Evolutionary conservation across 2,329 filamentous ascomycete species (phyloP), one percentile per base, ranked within the genome.

Genomic region (Mariannaea sp.): DNA sequence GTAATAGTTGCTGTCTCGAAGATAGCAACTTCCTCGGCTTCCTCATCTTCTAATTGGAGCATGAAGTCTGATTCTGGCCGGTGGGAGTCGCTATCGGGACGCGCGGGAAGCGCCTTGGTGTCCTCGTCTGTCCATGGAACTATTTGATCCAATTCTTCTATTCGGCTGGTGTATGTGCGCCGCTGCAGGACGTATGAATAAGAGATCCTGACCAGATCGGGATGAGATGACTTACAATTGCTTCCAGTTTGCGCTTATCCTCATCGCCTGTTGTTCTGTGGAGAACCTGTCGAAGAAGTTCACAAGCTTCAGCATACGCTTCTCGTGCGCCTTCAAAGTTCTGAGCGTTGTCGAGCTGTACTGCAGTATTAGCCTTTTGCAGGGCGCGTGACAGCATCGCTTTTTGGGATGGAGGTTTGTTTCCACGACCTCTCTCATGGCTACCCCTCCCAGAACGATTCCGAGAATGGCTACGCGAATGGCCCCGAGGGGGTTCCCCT

Each of bases 341-440:
- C 66, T 94, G 90, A 12, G 91, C 92, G 81, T 97, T 97, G 74
- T 99, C 94, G 33, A 99, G 82, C 61, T 97, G 83, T 20, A 99
- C 94, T 17, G 94, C 94, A 10, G 90, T 93, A 68, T 99, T 97
- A 43, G 94, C 94, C 74, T 97, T 96, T 69, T 96, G 89, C 49
- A 99, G 77, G 1, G 94, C 94, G 64, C 89, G 90, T n/a, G 93
- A 96, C 29, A 99, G 81, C 92, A 97, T 97, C 9, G 87, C 89
- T 77, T 97, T 97, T 70, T 97, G 89, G 1, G 89, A 91, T 12
- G 84, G 83, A n/a, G 74, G 74, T 57, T 79, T 79, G n/a, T 55
- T 33, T 13, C 56, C 52, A 8, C 68, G 66, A 36, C 49, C 49
- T 48, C 63, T 73, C 27, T 75, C 71, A 27, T 54, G 57, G 49